These are phyloP conservation scores for Asterionellopsis glacialis DNA, from an alignment of 108 stramenopile genomes.

Conservation along the genomic window DNA sequence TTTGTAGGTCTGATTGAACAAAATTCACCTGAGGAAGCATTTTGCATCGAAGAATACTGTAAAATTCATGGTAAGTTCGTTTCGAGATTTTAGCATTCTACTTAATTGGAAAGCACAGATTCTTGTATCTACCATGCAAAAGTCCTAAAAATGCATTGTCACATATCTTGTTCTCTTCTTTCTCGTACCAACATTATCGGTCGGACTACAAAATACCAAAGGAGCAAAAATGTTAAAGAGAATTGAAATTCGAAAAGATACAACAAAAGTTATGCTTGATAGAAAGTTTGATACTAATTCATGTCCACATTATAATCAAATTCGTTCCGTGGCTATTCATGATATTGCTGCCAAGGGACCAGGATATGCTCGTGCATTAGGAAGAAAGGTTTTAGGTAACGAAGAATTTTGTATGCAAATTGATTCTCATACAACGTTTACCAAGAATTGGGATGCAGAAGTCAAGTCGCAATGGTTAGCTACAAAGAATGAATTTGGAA, in stretches of 20 bases:
- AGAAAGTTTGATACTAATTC: not conserved
- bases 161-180: not conserved
- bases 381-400: constrained; percentile 78
- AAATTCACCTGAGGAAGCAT: constrained; percentile 39
- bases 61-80: constrained; percentile 12
- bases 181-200: not conserved
- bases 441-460: constrained; percentile 75
- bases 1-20: constrained; percentile 80
- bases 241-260: constrained; percentile 21
- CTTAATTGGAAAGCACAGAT: not conserved
- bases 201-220: constrained; percentile 3
- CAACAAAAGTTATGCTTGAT: constrained; percentile 26
- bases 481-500: constrained; percentile 90
- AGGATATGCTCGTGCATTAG: constrained; percentile 62
- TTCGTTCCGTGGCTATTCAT: constrained; percentile 55
- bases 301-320: constrained; percentile 52
- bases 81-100: not conserved
- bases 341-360: constrained; percentile 72
- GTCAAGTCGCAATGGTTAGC: constrained; percentile 67
- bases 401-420: constrained; percentile 98
- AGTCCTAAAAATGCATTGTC: not conserved
- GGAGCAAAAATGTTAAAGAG: constrained; percentile 21
- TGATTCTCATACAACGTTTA: constrained; percentile 88
- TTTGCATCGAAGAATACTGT: constrained; percentile 47
- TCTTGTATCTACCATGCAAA: not conserved